Conservation (phyloP, 192 early-diverging fungal species). For the Helicostylum pulchrum region DNA sequence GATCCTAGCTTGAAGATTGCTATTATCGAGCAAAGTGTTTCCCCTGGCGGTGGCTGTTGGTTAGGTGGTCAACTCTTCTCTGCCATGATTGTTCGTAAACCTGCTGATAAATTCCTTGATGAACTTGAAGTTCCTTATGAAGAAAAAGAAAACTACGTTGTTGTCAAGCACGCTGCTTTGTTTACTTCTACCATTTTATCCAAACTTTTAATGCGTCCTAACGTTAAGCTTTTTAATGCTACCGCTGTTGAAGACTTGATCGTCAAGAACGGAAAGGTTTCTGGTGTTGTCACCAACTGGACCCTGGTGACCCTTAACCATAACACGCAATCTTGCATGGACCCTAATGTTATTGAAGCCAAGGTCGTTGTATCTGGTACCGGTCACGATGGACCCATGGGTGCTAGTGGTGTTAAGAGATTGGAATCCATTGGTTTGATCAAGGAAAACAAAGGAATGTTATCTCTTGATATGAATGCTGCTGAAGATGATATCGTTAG, state of each 20-base stretch:
- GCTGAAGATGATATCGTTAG: conserved; percentile 66
- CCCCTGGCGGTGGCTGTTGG: conserved; percentile 73
- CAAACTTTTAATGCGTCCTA: conserved; percentile 57
- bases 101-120: conserved; percentile 59
- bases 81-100: conserved; percentile 71
- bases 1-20: conserved; percentile 63
- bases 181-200: conserved; percentile 71
- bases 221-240: conserved; percentile 75
- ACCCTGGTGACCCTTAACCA: conserved; percentile 61
- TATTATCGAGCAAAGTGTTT: conserved; percentile 67
- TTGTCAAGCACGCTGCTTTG: conserved; percentile 69
- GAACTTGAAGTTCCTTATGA: conserved; percentile 68
- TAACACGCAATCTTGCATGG: conserved; percentile 62
- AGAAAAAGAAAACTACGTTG: conserved; percentile 70
- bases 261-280: conserved; percentile 54
- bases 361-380: conserved; percentile 63
- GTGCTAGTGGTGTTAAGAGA: conserved; percentile 65
- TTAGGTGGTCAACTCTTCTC: conserved; percentile 71
- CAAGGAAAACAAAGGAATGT: conserved; percentile 56
- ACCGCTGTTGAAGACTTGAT: conserved; percentile 72
- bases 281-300: conserved; percentile 76
- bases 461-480: conserved; percentile 64
- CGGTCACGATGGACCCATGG: conserved; percentile 69
- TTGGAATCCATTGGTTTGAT: conserved; percentile 57
- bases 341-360: conserved; percentile 66